Base-by-base conservation (phyloP, 2,329 filamentous ascomycete genomes). In the Fusarium pininemorale region DNA sequence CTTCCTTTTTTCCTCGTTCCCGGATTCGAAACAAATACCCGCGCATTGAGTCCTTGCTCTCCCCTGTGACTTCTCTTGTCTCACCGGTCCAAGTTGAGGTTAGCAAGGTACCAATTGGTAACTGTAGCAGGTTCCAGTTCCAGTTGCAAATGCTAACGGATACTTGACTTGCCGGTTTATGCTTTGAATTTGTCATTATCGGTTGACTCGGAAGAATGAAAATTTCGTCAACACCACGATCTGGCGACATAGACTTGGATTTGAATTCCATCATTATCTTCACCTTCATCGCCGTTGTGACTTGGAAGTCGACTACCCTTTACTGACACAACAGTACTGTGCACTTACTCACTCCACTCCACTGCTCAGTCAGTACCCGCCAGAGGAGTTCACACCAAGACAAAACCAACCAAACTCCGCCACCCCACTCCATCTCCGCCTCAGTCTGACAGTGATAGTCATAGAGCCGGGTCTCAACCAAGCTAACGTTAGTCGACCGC, bases 381-480 rank as follows among this genome's bases (percentile, higher is more conserved):
- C 61, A 65, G n/a, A 72, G 65, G 39, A 70, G 59, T 44, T 74
- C 71, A 67, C 71, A 74, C 72, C 72, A 65, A 72, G 39, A 55
- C 69, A 63, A 67, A 63, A 38, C 51, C 63, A 48, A 63, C 32
- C 48, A 65, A 55, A 73, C 72, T 74, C 72, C 71, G 72, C 72
- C 72, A 69, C 72, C 72, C 72, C 71, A 74, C 72, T 56, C 48
- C 53, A 65, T 62, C 63, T 72, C 71, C 71, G 71, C 64, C 50
- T 68, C 57, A 70, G 66, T 70, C 67, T 54, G 59, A 54, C 59
- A 50, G 51, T 70, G 59, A 41, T 55, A 74, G 58, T 72, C 70
- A 74, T 72, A 59, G 63, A 64, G 51, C 63, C 59, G n/a, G 26
- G 48, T 61, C 47, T 32, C 48, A 47, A 44, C 53, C 42, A 63